Evolutionary conservation across 352 stramenopile species (phyloP), one percentile per base, ranked within the genome.

Genomic region (Phytophthora podocarpi): DNA sequence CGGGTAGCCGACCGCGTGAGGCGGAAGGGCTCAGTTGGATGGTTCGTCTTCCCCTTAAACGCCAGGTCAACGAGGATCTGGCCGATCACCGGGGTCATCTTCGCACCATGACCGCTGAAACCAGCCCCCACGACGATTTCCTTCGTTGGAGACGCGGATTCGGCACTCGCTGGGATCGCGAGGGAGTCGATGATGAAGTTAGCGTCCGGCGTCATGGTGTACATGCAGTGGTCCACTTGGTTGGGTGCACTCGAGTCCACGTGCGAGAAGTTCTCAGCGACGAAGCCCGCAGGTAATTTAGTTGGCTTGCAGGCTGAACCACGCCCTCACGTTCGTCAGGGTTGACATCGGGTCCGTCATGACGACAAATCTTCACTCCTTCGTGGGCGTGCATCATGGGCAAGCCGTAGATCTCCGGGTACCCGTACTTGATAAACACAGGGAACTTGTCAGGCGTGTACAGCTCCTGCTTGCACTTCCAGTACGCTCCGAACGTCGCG

Each of bases 71-170:
- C 67, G 43, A 95, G 68, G 48, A 92, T 91, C 66, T 91, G 72
- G 31, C 87, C 87, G 36, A 96, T 85, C 45, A 91, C 85, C 2
- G 84, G 84, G 34, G 80, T 88, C 83, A 95, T 92, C 54, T 96
- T 96, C 18, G 87, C 89, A 0, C 87, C 87, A 49, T 96, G 87
- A 28, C 87, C 85, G 47, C 80, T 94, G 50, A 95, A 89, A 2
- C 85, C 84, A 30, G 87, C 82, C 1, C 80, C 82, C 3, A 87
- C 72, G n/a, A 89, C 72, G n/a, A 93, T 61, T 41, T 72, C 67
- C 56, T 82, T 86, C 2, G 13, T 47, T 12, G 27, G 31, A 30
- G 53, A 50, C 4, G 27, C 37, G 5, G 34, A 34, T 24, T 27
- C n/a, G 12, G 32, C 2, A 15, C 1, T 43, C 21, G 23, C n/a